These are phyloP conservation scores for Periconia macrospinosa DNA, from an alignment of 2,329 filamentous ascomycete species.

Conservation along the genomic window DNA sequence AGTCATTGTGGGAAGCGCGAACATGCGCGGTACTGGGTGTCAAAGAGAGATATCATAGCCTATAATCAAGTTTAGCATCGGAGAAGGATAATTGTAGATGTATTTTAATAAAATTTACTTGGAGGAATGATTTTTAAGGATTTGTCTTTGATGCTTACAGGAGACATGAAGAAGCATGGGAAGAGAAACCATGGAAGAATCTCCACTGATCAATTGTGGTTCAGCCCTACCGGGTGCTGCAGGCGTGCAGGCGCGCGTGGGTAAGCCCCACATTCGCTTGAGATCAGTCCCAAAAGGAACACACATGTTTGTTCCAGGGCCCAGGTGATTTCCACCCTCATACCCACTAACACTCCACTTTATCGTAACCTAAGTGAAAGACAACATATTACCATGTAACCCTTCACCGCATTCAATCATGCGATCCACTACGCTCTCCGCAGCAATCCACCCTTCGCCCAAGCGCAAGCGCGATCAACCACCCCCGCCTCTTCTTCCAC, in stretches of 20 bases:
- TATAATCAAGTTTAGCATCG: too few species aligned
- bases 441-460: conserved; percentile 34
- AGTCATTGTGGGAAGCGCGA: not conserved
- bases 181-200: not conserved
- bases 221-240: conserved; percentile 17
- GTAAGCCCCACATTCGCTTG: conserved; percentile 22
- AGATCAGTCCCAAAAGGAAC: conserved; percentile 12
- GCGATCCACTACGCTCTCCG: conserved; percentile 36
- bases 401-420: conserved; percentile 26
- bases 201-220: conserved; percentile 5
- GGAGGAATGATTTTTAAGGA: not conserved
- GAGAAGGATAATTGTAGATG: too few species aligned
- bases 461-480: conserved; percentile 43
- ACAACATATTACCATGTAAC: conserved; percentile 26
- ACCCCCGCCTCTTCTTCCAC: conserved; percentile 22
- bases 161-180: not conserved
- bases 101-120: not conserved
- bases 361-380: not conserved
- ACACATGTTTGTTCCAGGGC: conserved; percentile 1
- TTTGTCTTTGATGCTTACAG: too few species aligned
- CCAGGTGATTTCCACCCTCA: not conserved
- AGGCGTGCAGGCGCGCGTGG: conserved; percentile 2
- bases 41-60: too few species aligned
- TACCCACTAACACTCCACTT: not conserved
- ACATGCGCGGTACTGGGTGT: not conserved